Conservation (phyloP, 1,139 yeast genomes). For the Geotrichum australiense region DNA sequence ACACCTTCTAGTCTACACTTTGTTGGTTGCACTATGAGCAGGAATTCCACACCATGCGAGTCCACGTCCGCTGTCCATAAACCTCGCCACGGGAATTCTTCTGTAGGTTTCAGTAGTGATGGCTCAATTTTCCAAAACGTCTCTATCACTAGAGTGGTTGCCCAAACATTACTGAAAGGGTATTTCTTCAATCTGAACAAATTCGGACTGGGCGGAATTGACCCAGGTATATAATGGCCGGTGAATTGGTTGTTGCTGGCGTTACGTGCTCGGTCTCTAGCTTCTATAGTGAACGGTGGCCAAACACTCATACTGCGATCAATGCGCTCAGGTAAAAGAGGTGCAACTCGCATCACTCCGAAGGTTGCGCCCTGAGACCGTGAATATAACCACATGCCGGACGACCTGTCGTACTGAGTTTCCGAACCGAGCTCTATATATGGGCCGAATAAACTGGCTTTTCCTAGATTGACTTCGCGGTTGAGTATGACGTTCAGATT, state of each 20-base stretch:
- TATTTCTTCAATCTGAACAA: constrained; percentile 22
- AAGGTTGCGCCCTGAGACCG: constrained; percentile 14
- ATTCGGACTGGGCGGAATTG: constrained; percentile 15
- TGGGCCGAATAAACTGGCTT: constrained; percentile 13
- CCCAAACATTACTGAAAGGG: constrained; percentile 20
- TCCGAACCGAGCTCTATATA: constrained; percentile 11
- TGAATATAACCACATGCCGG: constrained; percentile 17
- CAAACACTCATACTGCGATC: constrained; percentile 24
- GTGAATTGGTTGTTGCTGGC: constrained; percentile 22
- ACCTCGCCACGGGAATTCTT: constrained; percentile 25
- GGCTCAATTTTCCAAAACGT: constrained; percentile 19
- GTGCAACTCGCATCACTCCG: constrained; percentile 21
- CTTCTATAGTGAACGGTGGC: constrained; percentile 26
- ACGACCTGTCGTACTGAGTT: constrained; percentile 7
- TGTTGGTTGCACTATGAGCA: constrained; percentile 25
- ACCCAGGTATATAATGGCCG: constrained; percentile 20
- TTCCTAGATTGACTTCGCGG: background rate
- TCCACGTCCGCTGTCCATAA: constrained; percentile 27
- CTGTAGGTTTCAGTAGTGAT: constrained; percentile 14
- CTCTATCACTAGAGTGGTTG: constrained; percentile 19
- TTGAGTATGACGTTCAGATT: background rate
- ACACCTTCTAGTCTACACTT: constrained; percentile 27
- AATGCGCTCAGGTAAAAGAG: constrained; percentile 20
- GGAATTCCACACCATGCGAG: constrained; percentile 21
- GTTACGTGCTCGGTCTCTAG: constrained; percentile 23